Evolutionary conservation across 345 rosid species (phyloP).

Genomic region (Sapria himalayana): DNA sequence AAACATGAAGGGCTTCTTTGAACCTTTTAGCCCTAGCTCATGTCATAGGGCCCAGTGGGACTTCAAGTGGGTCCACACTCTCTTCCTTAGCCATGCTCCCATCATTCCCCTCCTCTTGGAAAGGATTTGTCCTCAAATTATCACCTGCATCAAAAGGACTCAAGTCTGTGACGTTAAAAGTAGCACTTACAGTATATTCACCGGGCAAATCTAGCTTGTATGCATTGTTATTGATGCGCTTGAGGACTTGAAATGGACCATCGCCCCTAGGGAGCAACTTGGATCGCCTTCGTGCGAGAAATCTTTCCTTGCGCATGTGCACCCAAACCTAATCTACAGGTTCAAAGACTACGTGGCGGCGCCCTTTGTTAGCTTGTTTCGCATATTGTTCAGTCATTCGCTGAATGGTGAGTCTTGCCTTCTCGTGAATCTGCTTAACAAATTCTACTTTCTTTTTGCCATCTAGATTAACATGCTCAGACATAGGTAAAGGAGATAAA

Average conservation of each 20-base stretch:
- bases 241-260: not conserved
- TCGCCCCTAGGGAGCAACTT: not conserved
- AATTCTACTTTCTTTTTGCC: not conserved
- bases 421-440: not conserved
- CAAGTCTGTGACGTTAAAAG: not conserved
- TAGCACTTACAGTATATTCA: not conserved
- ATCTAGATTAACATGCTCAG: too few species aligned
- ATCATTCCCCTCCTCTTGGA: conserved; percentile 3
- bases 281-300: not conserved
- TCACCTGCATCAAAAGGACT: conserved; percentile 1
- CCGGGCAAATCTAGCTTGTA: not conserved
- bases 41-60: too few species aligned
- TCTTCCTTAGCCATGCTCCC: too few species aligned
- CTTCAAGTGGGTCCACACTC: too few species aligned
- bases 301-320: too few species aligned
- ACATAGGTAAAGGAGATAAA: too few species aligned
- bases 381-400: not conserved
- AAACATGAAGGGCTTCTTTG: too few species aligned
- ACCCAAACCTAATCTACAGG: not conserved
- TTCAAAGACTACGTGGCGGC: not conserved
- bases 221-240: not conserved
- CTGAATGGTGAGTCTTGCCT: too few species aligned
- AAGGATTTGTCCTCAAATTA: not conserved
- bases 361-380: not conserved
- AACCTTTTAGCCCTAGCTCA: too few species aligned